Evolutionary conservation across 768 basidiomycete genomes (phyloP).

Genomic region (Holtermannia corniformis): DNA sequence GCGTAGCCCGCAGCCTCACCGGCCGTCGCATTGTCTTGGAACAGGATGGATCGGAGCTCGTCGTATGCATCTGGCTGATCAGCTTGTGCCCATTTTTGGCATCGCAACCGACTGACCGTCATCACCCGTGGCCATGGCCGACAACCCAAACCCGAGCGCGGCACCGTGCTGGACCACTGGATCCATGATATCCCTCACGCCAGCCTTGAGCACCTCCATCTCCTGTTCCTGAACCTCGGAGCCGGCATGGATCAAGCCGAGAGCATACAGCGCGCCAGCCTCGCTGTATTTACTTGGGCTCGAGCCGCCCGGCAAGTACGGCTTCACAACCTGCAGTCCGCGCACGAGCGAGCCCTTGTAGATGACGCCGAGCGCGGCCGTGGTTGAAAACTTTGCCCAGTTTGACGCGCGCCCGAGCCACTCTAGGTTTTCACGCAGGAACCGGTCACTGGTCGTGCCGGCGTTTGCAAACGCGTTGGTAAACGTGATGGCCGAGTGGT

Average conservation of each 20-base stretch:
- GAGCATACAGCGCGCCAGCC: slow-evolving; percentile 88
- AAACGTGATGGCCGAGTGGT: slow-evolving; percentile 90
- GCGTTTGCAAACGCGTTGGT: slow-evolving; percentile 97
- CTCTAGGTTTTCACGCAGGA: slow-evolving; percentile 89
- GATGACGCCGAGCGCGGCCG: slow-evolving; percentile 92
- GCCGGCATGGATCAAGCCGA: slow-evolving; percentile 90
- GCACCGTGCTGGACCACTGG: slow-evolving; percentile 96
- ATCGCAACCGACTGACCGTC: slow-evolving; percentile 42
- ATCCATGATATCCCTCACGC: slow-evolving; percentile 47
- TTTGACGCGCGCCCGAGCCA: slow-evolving; percentile 92
- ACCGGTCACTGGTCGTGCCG: slow-evolving; percentile 91
- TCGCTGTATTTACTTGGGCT: slow-evolving; percentile 82
- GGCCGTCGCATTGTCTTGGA: slow-evolving; percentile 87
- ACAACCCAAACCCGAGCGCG: slow-evolving; percentile 90
- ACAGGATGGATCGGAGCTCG: slow-evolving; percentile 76
- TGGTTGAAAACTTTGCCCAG: slow-evolving; percentile 98
- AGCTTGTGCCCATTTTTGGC: not conserved
- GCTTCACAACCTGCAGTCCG: slow-evolving; percentile 81
- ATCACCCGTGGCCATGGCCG: slow-evolving; percentile 85
- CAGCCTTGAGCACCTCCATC: slow-evolving; percentile 63
- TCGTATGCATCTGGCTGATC: slow-evolving; percentile 67
- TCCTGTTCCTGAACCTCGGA: slow-evolving; percentile 63
- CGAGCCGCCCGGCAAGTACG: slow-evolving; percentile 66
- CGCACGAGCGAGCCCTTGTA: slow-evolving; percentile 94
- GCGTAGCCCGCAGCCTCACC: slow-evolving; percentile 94